A percentile compares a stretch with the other conserved stretches of the same genome.
phyloP scores from a whole-genome alignment of 2,329 filamentous ascomycete species.

The Cladophialophora carrionii region DNA sequence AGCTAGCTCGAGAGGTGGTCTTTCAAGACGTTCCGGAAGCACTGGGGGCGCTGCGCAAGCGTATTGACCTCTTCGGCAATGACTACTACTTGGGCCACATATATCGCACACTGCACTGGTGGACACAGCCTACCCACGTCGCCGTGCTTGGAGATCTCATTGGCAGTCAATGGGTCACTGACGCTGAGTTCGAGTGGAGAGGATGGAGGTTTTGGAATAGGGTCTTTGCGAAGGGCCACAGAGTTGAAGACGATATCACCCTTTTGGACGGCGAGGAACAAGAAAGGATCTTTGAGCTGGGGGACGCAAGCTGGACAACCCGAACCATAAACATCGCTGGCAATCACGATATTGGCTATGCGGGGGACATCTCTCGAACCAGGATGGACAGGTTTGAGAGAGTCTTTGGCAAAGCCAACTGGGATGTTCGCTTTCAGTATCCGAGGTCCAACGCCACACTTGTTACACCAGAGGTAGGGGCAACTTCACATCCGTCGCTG shows the following conservation, averaged over 20 bases:
- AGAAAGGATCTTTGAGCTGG: constrained; percentile 56
- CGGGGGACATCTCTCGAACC: constrained; percentile 79
- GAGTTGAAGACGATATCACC: constrained; percentile 58
- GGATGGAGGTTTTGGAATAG: constrained; percentile 77
- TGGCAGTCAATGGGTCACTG: constrained; percentile 91
- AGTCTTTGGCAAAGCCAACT: constrained; percentile 85
- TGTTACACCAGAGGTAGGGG: neutral
- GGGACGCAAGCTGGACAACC: constrained; percentile 63
- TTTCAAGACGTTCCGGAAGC: constrained; percentile 70
- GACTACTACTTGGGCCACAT: constrained; percentile 94
- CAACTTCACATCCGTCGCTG: constrained; percentile 58
- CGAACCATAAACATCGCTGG: constrained; percentile 87
- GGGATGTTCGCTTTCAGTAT: constrained; percentile 77
- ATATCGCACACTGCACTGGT: constrained; percentile 81
- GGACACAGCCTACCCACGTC: constrained; percentile 81
- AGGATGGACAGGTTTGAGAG: constrained; percentile 80
- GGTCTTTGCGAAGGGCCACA: constrained; percentile 71
- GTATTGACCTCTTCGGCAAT: constrained; percentile 86
- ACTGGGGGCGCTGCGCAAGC: constrained; percentile 71
- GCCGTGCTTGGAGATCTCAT: constrained; percentile 87
- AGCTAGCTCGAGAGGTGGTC: constrained; percentile 46
- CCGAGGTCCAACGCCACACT: constrained; percentile 40
- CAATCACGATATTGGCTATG: constrained; percentile 96
- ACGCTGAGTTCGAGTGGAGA: constrained; percentile 78
- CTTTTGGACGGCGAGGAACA: constrained; percentile 40